Evolutionary conservation across 169 alveolate genomes (phyloP).

Genomic region (Theileria parva): DNA sequence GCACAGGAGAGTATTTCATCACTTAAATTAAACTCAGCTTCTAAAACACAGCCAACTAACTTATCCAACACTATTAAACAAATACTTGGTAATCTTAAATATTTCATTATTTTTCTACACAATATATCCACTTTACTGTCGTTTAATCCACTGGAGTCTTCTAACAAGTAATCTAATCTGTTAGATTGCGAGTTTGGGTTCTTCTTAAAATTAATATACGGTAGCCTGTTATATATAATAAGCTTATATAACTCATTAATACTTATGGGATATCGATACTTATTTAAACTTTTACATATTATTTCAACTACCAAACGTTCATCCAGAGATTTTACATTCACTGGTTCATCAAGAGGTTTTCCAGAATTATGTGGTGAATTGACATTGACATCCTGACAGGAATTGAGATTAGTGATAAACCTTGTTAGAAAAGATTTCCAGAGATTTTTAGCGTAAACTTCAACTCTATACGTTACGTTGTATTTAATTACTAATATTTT

Average conservation of each 20-base stretch:
- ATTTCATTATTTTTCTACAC: conserved; percentile 49
- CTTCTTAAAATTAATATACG: no score
- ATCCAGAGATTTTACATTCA: conserved; percentile 9
- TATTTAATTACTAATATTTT: conserved; percentile 38
- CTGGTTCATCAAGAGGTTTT: neutral
- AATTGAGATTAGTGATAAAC: neutral
- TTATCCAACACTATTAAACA: conserved; percentile 36
- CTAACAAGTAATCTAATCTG: neutral
- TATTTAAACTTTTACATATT: conserved; percentile 16
- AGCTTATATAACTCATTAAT: conserved; percentile 39
- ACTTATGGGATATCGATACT: conserved; percentile 51
- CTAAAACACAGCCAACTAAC: conserved; percentile 8
- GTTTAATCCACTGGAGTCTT: neutral
- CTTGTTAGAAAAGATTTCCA: conserved; percentile 22
- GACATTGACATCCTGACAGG: neutral
- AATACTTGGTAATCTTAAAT: conserved; percentile 38
- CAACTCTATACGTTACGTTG: conserved; percentile 42
- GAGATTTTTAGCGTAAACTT: conserved; percentile 43
- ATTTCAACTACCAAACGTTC: conserved; percentile 29
- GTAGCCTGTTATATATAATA: conserved; percentile 41
- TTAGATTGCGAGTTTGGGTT: neutral
- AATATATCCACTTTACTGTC: neutral
- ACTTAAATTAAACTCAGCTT: neutral
- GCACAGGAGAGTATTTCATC: conserved; percentile 43
- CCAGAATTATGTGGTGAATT: no score